phyloP scores from a whole-genome alignment of 2,329 filamentous ascomycete genomes.

The Sporothrix variecibatus region DNA sequence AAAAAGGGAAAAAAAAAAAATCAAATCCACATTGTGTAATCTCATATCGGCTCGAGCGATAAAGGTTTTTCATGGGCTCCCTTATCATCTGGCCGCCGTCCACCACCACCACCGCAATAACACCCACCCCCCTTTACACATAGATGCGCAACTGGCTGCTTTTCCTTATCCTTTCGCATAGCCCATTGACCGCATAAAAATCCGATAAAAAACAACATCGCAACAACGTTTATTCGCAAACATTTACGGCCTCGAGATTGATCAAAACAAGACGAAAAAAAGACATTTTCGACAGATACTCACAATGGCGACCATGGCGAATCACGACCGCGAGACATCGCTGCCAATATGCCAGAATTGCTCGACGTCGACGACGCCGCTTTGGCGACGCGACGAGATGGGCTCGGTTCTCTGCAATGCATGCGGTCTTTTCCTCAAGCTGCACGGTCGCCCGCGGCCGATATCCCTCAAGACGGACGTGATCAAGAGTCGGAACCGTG shows the following conservation, averaged over 20 bases:
- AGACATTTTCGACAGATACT: neutral
- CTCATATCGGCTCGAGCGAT: constrained; percentile 33
- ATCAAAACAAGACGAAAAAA: neutral
- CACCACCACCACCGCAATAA: constrained; percentile 25
- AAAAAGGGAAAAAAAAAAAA: constrained; percentile 27
- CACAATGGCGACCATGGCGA: constrained; percentile 54
- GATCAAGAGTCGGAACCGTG: constrained; percentile 98
- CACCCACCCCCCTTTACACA: constrained; percentile 16
- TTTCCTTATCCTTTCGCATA: constrained; percentile 21
- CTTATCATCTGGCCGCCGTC: constrained; percentile 32
- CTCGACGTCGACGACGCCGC: constrained; percentile 87
- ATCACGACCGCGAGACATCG: constrained; percentile 60
- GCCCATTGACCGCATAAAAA: constrained; percentile 23
- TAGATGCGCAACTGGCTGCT: constrained; percentile 8
- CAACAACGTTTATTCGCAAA: neutral
- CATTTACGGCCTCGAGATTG: neutral
- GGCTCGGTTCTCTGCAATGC: constrained; percentile 97
- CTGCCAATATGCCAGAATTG: constrained; percentile 98
- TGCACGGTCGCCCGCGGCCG: constrained; percentile 88
- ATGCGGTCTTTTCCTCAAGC: constrained; percentile 94
- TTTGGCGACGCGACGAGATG: constrained; percentile 96
- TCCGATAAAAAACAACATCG: neutral
- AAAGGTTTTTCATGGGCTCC: constrained; percentile 32
- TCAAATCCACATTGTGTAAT: constrained; percentile 31
- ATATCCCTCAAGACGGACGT: constrained; percentile 98